Percentiles rank a stretch among this genome's conserved stretches.
Evolutionary conservation across 2,329 filamentous ascomycete genomes (phyloP).

Genomic region (Orbilia javanica): DNA sequence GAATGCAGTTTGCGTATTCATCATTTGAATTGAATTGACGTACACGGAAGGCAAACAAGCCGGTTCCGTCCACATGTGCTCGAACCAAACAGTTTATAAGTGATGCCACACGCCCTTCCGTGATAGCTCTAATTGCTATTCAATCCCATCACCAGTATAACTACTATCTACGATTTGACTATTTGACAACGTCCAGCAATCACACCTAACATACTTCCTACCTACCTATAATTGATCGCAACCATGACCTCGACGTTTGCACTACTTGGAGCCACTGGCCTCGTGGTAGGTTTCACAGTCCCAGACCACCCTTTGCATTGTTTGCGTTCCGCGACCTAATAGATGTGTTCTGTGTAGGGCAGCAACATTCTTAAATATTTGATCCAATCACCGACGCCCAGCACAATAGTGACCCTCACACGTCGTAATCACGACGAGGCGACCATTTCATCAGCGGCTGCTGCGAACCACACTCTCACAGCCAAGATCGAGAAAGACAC

Average conservation of each 20-base stretch:
- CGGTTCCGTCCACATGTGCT: constrained; percentile 1
- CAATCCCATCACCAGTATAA: background rate
- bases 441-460: constrained; percentile 60
- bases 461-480: constrained; percentile 69
- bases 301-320: background rate
- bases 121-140: background rate
- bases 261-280: constrained; percentile 52
- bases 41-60: background rate
- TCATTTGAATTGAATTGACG: constrained; percentile 7
- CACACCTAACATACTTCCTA: too few relatives aligned
- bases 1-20: constrained; percentile 7
- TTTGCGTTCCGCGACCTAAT: constrained; percentile 27
- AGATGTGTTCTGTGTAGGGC: constrained; percentile 67
- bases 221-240: background rate
- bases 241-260: constrained; percentile 47
- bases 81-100: constrained; percentile 10
- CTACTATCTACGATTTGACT: too few relatives aligned
- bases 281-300: constrained; percentile 37
- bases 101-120: background rate
- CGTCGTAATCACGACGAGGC: constrained; percentile 71
- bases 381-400: constrained; percentile 64
- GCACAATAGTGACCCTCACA: constrained; percentile 67
- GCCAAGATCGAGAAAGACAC: constrained; percentile 69
- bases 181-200: too few relatives aligned
- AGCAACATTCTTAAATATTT: constrained; percentile 77